Base-by-base conservation (phyloP, 257 asterid species). In the Rehmannia glutinosa region DNA sequence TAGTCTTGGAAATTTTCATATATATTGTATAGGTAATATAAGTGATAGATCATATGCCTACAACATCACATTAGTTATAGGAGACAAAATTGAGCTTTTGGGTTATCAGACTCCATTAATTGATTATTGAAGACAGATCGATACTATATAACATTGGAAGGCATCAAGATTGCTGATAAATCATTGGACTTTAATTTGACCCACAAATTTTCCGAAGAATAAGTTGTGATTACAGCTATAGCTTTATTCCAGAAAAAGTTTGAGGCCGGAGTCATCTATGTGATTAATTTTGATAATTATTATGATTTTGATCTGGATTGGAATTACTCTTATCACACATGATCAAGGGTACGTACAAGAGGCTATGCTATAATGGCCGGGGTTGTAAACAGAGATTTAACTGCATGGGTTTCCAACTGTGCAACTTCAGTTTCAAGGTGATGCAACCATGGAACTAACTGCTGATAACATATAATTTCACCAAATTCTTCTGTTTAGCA, bases 301-400 rank as follows among this genome's bases (percentile, higher is more conserved):
- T 45, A 5, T 3, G 30, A n/a, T 32, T 8, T 21, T 2, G 10
- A 5, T 32, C n/a, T 64, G n/a, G 5, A 0, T 2, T 2, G 50
- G 47, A 8, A 50, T n/a, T 1, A 13, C 6, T 7, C 0, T 38
- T 5, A 33, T 10, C 35, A 19, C 0, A 10, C 3, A 35, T n/a
- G n/a, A n/a, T n/a, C 13, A 0, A 1, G 0, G 4, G 8, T 0
- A n/a, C n/a, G n/a, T 10, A 66, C 30, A 24, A 41, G 0, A 52
- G 20, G 55, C 41, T 66, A 0, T 66, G 72, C 33, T 66, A 66
- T 13, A 10, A 23, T 6, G n/a, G n/a, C n/a, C n/a, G 72, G 64
- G 15, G 8, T n/a, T 2, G 0, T 53, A 9, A 16, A 7, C 0
- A 35, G 30, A 4, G 64, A 66, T 25, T 25, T 53, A 15, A 11